Evolutionary conservation across 2,329 filamentous ascomycete genomes (phyloP).

Genomic region (Domatiomyces globalis): DNA sequence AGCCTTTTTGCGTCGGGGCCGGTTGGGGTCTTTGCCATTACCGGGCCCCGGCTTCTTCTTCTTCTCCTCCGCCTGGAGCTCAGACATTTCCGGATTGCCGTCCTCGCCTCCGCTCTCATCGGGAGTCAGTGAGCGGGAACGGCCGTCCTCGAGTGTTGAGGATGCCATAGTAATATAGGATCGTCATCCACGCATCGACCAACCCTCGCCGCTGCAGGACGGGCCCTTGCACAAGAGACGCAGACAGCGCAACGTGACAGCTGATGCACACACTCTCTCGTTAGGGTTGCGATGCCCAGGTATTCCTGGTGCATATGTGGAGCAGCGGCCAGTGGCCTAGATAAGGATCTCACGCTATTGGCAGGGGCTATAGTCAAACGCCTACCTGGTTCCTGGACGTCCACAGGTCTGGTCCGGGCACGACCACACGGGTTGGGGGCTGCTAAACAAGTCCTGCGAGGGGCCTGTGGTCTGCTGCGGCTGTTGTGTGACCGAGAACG

Average conservation of each 20-base stretch:
- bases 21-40: conserved; percentile 73
- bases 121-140: conserved; percentile 20
- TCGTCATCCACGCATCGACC: neutral
- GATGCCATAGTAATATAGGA: conserved; percentile 23
- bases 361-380: neutral
- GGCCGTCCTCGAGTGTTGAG: conserved; percentile 25
- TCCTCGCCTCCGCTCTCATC: conserved; percentile 27
- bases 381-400: neutral
- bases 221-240: neutral
- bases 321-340: neutral
- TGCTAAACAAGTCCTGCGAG: neutral
- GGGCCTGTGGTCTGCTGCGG: neutral
- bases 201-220: neutral
- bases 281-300: neutral
- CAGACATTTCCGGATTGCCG: conserved; percentile 25
- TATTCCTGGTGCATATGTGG: neutral
- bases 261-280: neutral
- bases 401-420: neutral
- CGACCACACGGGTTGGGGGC: neutral
- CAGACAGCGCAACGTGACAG: neutral
- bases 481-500: neutral
- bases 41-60: conserved; percentile 36
- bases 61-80: conserved; percentile 27
- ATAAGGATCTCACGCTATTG: neutral
- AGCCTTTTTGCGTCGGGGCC: conserved; percentile 89